Conservation (phyloP, 257 asterid genomes). For the Ajuga chamaepitys region DNA sequence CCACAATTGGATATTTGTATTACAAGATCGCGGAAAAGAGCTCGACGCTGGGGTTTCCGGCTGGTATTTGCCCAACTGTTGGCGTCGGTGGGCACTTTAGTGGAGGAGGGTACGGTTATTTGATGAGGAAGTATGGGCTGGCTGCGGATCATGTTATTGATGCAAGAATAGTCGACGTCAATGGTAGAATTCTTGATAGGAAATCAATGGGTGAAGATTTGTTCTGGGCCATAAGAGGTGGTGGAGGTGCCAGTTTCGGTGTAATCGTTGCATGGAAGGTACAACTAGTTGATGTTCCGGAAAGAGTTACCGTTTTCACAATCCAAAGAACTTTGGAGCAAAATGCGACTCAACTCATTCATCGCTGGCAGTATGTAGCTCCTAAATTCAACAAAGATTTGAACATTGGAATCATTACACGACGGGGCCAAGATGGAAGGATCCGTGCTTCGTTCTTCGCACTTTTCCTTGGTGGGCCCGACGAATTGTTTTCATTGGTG, state of each 20-base stretch:
- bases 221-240: neutral
- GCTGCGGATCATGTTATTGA: too few relatives aligned
- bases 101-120: conserved; percentile 5
- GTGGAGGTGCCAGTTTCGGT: neutral
- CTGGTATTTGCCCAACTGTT: neutral
- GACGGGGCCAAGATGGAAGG: too few relatives aligned
- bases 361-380: neutral
- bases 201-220: neutral
- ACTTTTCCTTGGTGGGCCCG: neutral
- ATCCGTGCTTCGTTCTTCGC: neutral
- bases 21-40: neutral
- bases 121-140: too few relatives aligned
- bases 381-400: too few relatives aligned
- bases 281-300: neutral
- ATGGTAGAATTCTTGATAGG: too few relatives aligned
- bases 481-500: neutral
- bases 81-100: conserved; percentile 5
- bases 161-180: too few relatives aligned
- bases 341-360: neutral
- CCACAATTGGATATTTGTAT: neutral
- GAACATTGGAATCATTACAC: too few relatives aligned
- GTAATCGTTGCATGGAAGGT: conserved; percentile 1
- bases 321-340: neutral
- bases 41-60: neutral
- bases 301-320: neutral